Percentiles rank a stretch among this genome's conserved stretches.
Evolutionary conservation across 2,329 filamentous ascomycete genomes (phyloP).

Genomic region (Ampelomyces quisqualis): DNA sequence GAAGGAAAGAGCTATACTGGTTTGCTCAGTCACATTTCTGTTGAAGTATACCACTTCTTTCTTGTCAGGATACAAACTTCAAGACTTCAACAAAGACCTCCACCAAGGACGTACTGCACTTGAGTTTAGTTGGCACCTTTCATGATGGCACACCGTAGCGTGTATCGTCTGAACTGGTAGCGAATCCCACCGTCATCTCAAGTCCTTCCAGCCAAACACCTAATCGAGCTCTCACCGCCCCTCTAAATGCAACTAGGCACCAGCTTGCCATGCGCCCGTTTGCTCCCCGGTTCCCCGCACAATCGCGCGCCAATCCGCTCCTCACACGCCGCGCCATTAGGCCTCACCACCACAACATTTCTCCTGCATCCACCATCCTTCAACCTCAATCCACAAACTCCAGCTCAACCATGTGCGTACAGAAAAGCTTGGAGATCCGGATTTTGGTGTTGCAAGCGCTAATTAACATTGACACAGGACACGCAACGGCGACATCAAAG

Average conservation of each 20-base stretch:
- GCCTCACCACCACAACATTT: slow-evolving; percentile 8
- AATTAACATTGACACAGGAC: slow-evolving; percentile 8
- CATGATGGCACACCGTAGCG: no score
- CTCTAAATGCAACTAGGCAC: slow-evolving; percentile 6
- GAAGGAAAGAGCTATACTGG: no score
- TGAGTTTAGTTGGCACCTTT: no score
- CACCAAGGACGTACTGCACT: no score
- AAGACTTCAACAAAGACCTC: no score
- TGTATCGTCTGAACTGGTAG: no score
- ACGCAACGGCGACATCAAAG: slow-evolving; percentile 1
- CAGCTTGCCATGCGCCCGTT: slow-evolving; percentile 2
- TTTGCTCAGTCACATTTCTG: no score
- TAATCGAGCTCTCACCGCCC: neutral
- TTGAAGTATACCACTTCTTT: no score
- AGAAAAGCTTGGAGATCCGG: neutral
- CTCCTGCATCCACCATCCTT: slow-evolving; percentile 8
- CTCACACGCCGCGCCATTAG: slow-evolving; percentile 6
- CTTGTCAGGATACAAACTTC: no score
- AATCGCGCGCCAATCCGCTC: neutral
- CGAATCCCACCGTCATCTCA: neutral
- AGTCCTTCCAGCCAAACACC: neutral
- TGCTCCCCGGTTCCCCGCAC: slow-evolving; percentile 4
- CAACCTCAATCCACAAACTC: neutral
- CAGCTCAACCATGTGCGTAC: slow-evolving; percentile 6
- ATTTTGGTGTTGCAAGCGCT: neutral